Percentiles rank a stretch among this genome's conserved stretches.
Evolutionary conservation across 148 eudicot genomes (phyloP).

Genomic region (Chenopodium quinoa): DNA sequence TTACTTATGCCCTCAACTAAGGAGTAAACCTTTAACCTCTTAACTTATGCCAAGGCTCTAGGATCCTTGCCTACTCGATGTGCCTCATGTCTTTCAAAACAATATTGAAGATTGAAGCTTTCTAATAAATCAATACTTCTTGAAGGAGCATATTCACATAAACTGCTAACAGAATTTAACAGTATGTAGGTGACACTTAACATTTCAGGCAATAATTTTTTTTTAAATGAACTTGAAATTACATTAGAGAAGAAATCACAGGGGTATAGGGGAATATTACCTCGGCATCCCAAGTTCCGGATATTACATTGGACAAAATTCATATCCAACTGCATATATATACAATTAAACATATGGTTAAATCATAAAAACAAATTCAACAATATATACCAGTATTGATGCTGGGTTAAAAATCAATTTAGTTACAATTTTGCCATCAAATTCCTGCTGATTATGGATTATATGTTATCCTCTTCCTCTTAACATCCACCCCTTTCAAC

Average conservation of each 20-base stretch:
- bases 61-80: neutral
- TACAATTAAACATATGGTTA: constrained; percentile 14
- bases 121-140: neutral
- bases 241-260: neutral
- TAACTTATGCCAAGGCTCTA: neutral
- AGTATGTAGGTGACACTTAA: neutral
- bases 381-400: neutral
- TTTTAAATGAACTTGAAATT: neutral
- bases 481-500: neutral
- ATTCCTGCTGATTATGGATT: neutral
- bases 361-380: no score
- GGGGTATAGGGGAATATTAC: constrained; percentile 30
- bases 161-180: neutral
- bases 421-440: neutral
- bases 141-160: neutral
- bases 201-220: constrained; percentile 1
- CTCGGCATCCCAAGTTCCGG: constrained; percentile 50
- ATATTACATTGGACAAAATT: constrained; percentile 73
- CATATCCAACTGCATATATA: constrained; percentile 62
- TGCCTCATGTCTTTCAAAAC: neutral
- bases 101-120: neutral
- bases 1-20: neutral
- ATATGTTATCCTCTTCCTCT: neutral
- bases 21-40: neutral
- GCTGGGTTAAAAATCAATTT: neutral